Conservation (phyloP, 345 rosid species). For the Brassica incana region DNA sequence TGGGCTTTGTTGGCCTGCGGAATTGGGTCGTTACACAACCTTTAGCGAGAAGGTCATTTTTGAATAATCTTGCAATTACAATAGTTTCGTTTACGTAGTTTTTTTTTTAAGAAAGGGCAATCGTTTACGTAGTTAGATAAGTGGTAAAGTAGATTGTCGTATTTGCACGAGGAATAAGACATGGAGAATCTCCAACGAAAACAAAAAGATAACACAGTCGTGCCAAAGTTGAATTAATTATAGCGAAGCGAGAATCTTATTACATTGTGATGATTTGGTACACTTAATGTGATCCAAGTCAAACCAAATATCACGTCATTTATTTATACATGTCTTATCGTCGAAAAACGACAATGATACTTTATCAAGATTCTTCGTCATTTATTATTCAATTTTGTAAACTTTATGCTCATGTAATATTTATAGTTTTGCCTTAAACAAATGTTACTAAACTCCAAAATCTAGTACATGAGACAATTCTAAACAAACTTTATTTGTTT, state of each 20-base stretch:
- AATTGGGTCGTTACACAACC: background rate
- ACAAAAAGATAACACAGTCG: constrained; percentile 7
- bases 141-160: background rate
- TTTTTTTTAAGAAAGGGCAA: background rate
- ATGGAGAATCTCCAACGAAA: constrained; percentile 6
- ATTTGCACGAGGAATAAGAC: constrained; percentile 1
- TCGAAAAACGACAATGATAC: constrained; percentile 18
- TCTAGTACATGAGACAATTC: background rate
- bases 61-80: background rate
- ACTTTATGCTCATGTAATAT: background rate
- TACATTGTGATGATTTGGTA: constrained; percentile 15
- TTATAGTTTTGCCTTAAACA: background rate
- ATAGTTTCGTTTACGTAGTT: background rate
- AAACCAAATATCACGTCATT: constrained; percentile 26
- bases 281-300: constrained; percentile 19
- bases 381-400: background rate
- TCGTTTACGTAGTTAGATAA: background rate
- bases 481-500: constrained; percentile 2
- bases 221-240: constrained; percentile 15
- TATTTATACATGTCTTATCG: background rate
- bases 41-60: background rate
- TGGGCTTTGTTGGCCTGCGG: too few species aligned
- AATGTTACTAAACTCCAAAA: background rate
- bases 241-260: constrained; percentile 21
- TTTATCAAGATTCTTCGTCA: background rate